Percentiles rank a stretch among this genome's conserved stretches.
Evolutionary conservation across 495 filamentous ascomycete genomes (phyloP).

Genomic region (Aspergillus biplanus): DNA sequence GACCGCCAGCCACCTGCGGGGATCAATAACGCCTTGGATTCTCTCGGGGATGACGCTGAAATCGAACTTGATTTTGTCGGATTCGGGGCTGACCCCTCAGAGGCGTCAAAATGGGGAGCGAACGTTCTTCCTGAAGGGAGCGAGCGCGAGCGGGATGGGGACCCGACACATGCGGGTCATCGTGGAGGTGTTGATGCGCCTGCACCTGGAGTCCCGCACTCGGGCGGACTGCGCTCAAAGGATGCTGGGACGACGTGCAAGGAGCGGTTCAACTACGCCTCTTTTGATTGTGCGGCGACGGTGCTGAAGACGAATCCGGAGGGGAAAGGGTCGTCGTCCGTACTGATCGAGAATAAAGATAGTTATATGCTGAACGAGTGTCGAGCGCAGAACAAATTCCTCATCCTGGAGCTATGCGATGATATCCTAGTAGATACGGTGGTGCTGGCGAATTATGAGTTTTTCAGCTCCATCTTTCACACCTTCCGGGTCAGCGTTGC

Average conservation of each 20-base stretch:
- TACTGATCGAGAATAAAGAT: constrained; percentile 96
- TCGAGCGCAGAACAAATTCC: constrained; percentile 82
- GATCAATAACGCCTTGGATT: constrained; percentile 68
- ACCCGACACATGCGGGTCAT: constrained; percentile 1
- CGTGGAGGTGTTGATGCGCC: constrained; percentile 22
- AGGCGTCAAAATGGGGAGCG: constrained; percentile 42
- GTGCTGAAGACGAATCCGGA: constrained; percentile 86
- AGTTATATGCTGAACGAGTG: constrained; percentile 98
- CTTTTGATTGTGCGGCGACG: constrained; percentile 93
- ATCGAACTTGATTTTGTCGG: constrained; percentile 88
- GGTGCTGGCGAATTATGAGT: constrained; percentile 96
- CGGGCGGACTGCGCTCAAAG: constrained; percentile 65
- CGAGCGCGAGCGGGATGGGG: not conserved
- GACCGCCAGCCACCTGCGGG: constrained; percentile 53
- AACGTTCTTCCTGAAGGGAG: constrained; percentile 29
- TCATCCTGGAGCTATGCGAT: constrained; percentile 87
- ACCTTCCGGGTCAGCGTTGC: constrained; percentile 88
- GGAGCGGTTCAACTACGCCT: constrained; percentile 95
- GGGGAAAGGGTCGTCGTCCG: constrained; percentile 80
- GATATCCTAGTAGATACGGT: constrained; percentile 96
- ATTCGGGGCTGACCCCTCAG: constrained; percentile 53
- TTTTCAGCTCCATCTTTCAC: constrained; percentile 96
- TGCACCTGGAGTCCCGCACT: constrained; percentile 38
- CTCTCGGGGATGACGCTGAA: constrained; percentile 85
- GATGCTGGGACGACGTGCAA: constrained; percentile 95